A percentile compares a stretch with the other conserved stretches of the same genome.
Evolutionary conservation across 805 yeast genomes (phyloP).

Genomic region (Candida nanaspora): DNA sequence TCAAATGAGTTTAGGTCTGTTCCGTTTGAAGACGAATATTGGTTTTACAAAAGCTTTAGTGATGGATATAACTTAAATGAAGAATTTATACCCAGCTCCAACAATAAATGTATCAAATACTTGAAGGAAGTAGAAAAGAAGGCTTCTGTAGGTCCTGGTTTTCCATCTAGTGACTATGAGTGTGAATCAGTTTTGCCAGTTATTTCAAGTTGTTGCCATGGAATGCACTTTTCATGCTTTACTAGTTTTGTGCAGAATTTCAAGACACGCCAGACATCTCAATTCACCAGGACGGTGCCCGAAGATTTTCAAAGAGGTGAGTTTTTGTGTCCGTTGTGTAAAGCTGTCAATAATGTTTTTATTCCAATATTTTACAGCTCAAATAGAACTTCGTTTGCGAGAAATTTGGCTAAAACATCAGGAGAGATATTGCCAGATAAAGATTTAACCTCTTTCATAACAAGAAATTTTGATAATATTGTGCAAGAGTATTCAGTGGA

Average conservation of each 20-base stretch:
- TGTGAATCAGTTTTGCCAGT: conserved; percentile 38
- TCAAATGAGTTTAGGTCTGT: conserved; percentile 55
- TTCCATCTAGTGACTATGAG: conserved; percentile 32
- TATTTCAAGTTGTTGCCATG: conserved; percentile 84
- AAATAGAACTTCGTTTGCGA: conserved; percentile 26
- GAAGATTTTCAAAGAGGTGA: conserved; percentile 66
- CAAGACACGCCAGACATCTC: conserved; percentile 47
- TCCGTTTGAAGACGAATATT: conserved; percentile 56
- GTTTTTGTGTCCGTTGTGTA: conserved; percentile 86
- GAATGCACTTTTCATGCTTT: conserved; percentile 81
- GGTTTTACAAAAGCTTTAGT: conserved; percentile 59
- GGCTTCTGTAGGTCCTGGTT: conserved; percentile 65
- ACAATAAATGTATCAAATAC: conserved; percentile 27
- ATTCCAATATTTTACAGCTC: conserved; percentile 63
- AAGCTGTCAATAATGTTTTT: conserved; percentile 76
- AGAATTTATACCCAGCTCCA: not conserved
- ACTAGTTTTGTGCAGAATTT: conserved; percentile 53
- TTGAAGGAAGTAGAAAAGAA: conserved; percentile 30
- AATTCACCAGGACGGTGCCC: conserved; percentile 77
- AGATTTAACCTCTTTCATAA: not conserved
- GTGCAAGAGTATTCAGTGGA: not conserved
- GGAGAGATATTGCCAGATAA: not conserved
- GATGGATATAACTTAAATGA: conserved; percentile 37
- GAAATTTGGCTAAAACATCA: conserved; percentile 2
- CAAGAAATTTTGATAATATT: not conserved